phyloP scores from a whole-genome alignment of 768 basidiomycete species.

The Lentinula sp. region DNA sequence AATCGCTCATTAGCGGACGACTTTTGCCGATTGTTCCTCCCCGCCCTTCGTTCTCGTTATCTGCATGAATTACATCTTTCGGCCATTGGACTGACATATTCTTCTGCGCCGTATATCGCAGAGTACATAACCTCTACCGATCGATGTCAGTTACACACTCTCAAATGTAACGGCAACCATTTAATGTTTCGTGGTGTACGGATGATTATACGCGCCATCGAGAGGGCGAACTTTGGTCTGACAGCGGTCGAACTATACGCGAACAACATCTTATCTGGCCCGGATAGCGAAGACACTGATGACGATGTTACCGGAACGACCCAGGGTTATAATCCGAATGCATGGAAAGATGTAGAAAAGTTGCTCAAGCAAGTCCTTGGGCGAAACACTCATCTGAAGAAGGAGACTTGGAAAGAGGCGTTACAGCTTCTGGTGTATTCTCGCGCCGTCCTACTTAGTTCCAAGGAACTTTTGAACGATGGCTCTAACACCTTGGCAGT shows the following conservation, averaged over 20 bases:
- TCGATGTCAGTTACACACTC: slow-evolving; percentile 39
- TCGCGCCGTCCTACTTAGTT: slow-evolving; percentile 42
- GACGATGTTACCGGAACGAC: slow-evolving; percentile 18
- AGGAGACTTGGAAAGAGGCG: slow-evolving; percentile 37
- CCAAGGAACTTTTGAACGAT: slow-evolving; percentile 7
- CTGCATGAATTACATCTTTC: slow-evolving; percentile 55
- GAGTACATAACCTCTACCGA: slow-evolving; percentile 42
- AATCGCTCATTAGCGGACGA: slow-evolving; percentile 44
- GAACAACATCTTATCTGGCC: slow-evolving; percentile 35
- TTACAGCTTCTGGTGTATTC: slow-evolving; percentile 43
- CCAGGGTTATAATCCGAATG: slow-evolving; percentile 12
- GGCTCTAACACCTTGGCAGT: slow-evolving; percentile 16
- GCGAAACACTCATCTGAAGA: slow-evolving; percentile 38
- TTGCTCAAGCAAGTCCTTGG: slow-evolving; percentile 25
- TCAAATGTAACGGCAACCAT: slow-evolving; percentile 52
- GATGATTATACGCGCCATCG: slow-evolving; percentile 38
- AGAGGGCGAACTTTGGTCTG: slow-evolving; percentile 40
- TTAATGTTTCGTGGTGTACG: slow-evolving; percentile 40
- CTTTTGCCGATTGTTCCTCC: slow-evolving; percentile 45
- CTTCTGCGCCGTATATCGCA: slow-evolving; percentile 33
- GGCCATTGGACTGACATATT: slow-evolving; percentile 37
- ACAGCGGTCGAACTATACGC: slow-evolving; percentile 43
- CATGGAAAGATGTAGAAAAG: slow-evolving; percentile 30
- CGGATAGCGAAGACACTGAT: slow-evolving; percentile 36
- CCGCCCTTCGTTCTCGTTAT: slow-evolving; percentile 37